Percentiles rank a stretch among this genome's conserved stretches.
Conservation (phyloP, 768 basidiomycete genomes). For the Amanita brunnescens region DNA sequence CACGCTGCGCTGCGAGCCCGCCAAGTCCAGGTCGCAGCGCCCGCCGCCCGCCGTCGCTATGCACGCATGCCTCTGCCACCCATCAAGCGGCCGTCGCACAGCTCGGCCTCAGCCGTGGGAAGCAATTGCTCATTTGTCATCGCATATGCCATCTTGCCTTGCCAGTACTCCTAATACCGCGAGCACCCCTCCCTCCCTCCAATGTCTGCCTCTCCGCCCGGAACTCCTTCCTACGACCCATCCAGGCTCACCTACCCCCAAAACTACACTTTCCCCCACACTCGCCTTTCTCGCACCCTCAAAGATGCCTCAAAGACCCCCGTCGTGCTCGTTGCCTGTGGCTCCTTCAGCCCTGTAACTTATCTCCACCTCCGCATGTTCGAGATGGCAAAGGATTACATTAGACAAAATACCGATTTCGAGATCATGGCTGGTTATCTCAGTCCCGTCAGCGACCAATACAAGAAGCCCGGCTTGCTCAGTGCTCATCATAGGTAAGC, state of each 20-base stretch:
- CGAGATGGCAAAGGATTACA: slow-evolving; percentile 98
- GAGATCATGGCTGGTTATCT: slow-evolving; percentile 95
- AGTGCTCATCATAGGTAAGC: slow-evolving; percentile 83
- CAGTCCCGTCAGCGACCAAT: slow-evolving; percentile 91
- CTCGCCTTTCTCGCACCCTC: slow-evolving; percentile 51
- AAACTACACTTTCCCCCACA: slow-evolving; percentile 58
- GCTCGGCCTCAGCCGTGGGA: slow-evolving; percentile 18
- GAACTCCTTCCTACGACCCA: slow-evolving; percentile 21
- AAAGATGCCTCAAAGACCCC: slow-evolving; percentile 65
- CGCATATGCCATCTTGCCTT: neutral
- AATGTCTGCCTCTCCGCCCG: slow-evolving; percentile 15
- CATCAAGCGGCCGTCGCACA: too few species aligned
- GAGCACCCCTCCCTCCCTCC: slow-evolving; percentile 14
- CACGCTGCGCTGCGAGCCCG: too few species aligned
- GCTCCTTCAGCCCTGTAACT: slow-evolving; percentile 97
- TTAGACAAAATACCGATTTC: slow-evolving; percentile 84
- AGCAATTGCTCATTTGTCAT: slow-evolving; percentile 16
- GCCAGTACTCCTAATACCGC: slow-evolving; percentile 1
- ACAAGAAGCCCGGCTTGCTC: slow-evolving; percentile 94
- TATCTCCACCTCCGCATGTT: slow-evolving; percentile 98
- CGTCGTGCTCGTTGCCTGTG: slow-evolving; percentile 93
- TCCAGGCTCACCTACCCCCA: slow-evolving; percentile 53
- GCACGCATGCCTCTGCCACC: too few species aligned
- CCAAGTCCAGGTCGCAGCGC: too few species aligned
- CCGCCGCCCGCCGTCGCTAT: neutral